These are phyloP conservation scores for Nakaseomyces delphensis DNA, from an alignment of 1,139 yeast species.

Conservation along the genomic window DNA sequence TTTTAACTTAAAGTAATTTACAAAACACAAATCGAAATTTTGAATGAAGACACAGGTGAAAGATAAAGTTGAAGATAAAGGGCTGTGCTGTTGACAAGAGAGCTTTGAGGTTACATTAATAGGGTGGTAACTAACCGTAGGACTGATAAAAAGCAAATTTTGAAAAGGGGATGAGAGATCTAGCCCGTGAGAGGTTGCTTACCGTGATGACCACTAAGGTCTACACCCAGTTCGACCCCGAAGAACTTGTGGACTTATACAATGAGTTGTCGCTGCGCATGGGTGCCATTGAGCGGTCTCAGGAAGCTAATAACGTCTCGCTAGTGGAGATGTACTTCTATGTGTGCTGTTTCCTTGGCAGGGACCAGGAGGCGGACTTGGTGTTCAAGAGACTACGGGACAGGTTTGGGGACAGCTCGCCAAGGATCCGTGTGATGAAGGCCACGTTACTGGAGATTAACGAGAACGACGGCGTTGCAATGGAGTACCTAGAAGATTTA, in stretches of 20 bases:
- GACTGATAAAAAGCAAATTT: no score
- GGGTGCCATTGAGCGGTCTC: constrained; percentile 20
- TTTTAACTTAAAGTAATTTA: no score
- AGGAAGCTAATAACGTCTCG: constrained; percentile 46
- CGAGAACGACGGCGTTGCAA: constrained; percentile 21
- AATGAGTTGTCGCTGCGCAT: constrained; percentile 29
- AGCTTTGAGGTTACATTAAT: no score
- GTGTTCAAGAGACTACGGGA: constrained; percentile 58
- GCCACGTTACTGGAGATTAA: constrained; percentile 27
- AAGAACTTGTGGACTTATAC: constrained; percentile 32
- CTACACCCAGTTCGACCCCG: constrained; percentile 36
- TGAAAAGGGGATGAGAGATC: constrained; percentile 4
- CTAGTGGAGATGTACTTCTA: constrained; percentile 67
- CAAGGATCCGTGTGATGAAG: constrained; percentile 26
- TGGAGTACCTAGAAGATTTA: constrained; percentile 26
- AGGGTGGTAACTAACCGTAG: no score
- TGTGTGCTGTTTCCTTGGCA: constrained; percentile 51
- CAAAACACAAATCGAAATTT: no score
- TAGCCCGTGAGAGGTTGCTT: constrained; percentile 5
- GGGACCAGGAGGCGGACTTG: constrained; percentile 63
- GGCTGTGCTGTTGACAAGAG: no score
- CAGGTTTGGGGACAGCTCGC: constrained; percentile 44
- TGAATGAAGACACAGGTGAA: no score
- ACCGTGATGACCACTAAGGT: constrained; percentile 34
- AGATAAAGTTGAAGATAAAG: no score